phyloP scores from a whole-genome alignment of 108 stramenopile species.

The Skeletonema potamos region DNA sequence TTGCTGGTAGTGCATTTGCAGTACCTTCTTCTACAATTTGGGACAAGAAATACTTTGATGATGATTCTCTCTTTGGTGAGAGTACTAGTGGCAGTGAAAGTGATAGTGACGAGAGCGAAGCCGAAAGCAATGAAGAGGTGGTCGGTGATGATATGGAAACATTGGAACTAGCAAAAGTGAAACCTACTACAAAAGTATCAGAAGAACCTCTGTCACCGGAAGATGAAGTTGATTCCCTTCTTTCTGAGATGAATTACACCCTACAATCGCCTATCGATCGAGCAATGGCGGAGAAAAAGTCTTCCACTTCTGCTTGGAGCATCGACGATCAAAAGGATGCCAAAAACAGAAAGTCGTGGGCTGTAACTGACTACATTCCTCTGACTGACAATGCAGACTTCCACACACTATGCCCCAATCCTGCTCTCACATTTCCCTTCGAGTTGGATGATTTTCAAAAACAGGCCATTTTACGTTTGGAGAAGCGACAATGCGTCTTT shows the following conservation, averaged over 20 bases:
- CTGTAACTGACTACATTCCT: conserved; percentile 63
- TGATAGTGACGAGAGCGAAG: conserved; percentile 33
- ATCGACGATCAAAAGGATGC: conserved; percentile 23
- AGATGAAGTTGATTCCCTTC: conserved; percentile 64
- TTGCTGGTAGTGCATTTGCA: neutral
- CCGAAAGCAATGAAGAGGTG: conserved; percentile 17
- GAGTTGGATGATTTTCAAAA: conserved; percentile 91
- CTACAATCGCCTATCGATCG: conserved; percentile 14
- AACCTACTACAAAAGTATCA: neutral
- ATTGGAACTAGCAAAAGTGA: neutral
- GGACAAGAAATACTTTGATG: conserved; percentile 71
- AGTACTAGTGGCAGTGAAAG: conserved; percentile 45
- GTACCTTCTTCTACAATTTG: conserved; percentile 19
- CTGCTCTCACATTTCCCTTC: conserved; percentile 71
- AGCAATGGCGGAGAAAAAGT: conserved; percentile 4
- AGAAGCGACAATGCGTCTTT: conserved; percentile 85
- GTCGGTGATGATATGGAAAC: conserved; percentile 28
- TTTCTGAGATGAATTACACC: conserved; percentile 50
- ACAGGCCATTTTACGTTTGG: conserved; percentile 85
- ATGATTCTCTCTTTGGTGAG: conserved; percentile 83
- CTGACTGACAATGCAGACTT: conserved; percentile 66
- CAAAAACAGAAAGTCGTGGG: conserved; percentile 77
- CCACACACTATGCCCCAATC: conserved; percentile 66
- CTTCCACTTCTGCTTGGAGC: conserved; percentile 16
- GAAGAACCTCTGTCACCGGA: neutral